Conservation (phyloP, 768 basidiomycete species). For the Hypholoma sublateritium region DNA sequence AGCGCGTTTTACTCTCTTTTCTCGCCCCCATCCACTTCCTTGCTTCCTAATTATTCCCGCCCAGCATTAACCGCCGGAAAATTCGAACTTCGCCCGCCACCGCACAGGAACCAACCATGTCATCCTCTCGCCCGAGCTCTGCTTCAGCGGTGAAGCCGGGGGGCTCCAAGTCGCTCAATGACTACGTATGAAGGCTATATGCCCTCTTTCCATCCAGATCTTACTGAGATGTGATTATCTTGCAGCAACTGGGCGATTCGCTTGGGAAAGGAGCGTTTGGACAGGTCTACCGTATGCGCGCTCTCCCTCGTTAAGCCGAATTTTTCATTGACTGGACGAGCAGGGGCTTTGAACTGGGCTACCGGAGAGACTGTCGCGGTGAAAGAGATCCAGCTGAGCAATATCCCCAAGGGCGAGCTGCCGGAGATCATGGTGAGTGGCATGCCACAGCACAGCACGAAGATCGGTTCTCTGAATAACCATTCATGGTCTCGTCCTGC, state of each 20-base stretch:
- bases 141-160: constrained; percentile 36
- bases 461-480: constrained; percentile 3
- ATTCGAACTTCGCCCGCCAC: background rate
- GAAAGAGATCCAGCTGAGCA: constrained; percentile 94
- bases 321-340: constrained; percentile 9
- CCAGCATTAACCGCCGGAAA: background rate
- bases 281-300: constrained; percentile 88
- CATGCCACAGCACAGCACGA: constrained; percentile 4
- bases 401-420: constrained; percentile 90
- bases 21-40: constrained; percentile 2
- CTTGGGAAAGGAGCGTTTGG: constrained; percentile 97
- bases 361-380: constrained; percentile 98
- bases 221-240: background rate
- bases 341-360: constrained; percentile 90
- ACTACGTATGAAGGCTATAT: constrained; percentile 48
- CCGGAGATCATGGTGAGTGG: constrained; percentile 92
- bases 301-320: background rate
- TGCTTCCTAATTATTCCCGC: background rate
- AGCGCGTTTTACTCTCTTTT: constrained; percentile 17
- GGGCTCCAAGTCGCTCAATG: constrained; percentile 58
- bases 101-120: constrained; percentile 26
- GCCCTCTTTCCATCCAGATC: background rate
- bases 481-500: constrained; percentile 19
- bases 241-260: constrained; percentile 92
- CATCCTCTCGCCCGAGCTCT: constrained; percentile 39